Percentiles rank a stretch among this genome's conserved stretches.
Evolutionary conservation across 2,329 filamentous ascomycete genomes (phyloP).

Genomic region (Penicillium aurantiogriseum): DNA sequence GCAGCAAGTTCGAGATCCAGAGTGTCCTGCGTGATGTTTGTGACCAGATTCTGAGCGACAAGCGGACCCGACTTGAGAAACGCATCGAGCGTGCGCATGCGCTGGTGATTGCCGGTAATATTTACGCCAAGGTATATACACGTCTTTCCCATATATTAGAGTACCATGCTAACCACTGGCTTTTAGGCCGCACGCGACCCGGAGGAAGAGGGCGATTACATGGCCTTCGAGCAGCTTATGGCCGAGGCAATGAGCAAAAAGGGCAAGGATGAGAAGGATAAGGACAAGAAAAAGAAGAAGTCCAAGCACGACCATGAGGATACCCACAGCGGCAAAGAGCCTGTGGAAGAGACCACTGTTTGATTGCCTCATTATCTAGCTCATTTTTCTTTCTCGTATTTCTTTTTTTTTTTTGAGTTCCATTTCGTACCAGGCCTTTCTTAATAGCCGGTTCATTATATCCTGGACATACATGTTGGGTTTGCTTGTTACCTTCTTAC

Average conservation of each 20-base stretch:
- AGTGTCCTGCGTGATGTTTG: conserved; percentile 92
- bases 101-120: conserved; percentile 80
- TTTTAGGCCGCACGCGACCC: conserved; percentile 77
- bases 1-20: conserved; percentile 97
- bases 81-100: conserved; percentile 87
- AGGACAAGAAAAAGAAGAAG: conserved; percentile 65
- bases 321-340: conserved; percentile 10
- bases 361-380: conserved; percentile 9
- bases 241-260: conserved; percentile 96
- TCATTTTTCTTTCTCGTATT: background rate
- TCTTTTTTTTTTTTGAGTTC: background rate
- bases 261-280: conserved; percentile 73
- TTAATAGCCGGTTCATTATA: conserved; percentile 5
- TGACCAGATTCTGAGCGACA: conserved; percentile 77
- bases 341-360: conserved; percentile 13
- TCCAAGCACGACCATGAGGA: conserved; percentile 35
- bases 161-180: conserved; percentile 11
- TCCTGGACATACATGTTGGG: conserved; percentile 18
- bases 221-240: conserved; percentile 97
- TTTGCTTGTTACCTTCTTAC: background rate
- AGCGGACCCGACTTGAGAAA: conserved; percentile 78
- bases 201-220: conserved; percentile 97
- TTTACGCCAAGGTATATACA: conserved; percentile 74
- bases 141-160: background rate
- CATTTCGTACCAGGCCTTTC: background rate